Percentiles rank a stretch among this genome's conserved stretches.
Evolutionary conservation across 257 asterid genomes (phyloP).

Genomic region (Solanum neorickii): DNA sequence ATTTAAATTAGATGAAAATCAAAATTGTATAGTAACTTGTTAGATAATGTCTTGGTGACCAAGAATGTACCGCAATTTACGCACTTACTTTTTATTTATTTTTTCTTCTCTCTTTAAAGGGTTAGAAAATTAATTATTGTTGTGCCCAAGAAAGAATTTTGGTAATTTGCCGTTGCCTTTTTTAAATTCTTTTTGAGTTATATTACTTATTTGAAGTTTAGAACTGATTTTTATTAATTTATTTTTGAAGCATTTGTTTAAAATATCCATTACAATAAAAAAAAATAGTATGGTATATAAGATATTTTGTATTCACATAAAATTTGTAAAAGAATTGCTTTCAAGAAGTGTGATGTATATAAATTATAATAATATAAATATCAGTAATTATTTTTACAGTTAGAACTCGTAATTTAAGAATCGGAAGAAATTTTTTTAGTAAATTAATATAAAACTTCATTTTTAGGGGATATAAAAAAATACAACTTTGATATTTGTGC

Average conservation of each 20-base stretch:
- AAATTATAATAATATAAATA: not conserved
- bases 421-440: rapidly evolving
- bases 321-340: not conserved
- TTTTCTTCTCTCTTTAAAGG: too few species aligned
- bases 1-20: not conserved
- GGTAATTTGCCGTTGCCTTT: not conserved
- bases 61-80: not conserved
- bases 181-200: not conserved
- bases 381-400: rapidly evolving
- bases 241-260: not conserved
- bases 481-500: not conserved
- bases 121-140: not conserved
- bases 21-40: not conserved
- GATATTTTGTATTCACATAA: not conserved
- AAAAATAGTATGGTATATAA: not conserved
- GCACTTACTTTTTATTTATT: not conserved
- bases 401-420: not conserved
- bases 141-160: not conserved
- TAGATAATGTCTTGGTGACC: not conserved
- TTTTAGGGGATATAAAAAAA: not conserved
- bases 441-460: not conserved
- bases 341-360: not conserved
- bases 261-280: not conserved
- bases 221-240: not conserved
- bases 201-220: not conserved